Conservation (phyloP, 331 rosid genomes). For the Cydonia oblonga region DNA sequence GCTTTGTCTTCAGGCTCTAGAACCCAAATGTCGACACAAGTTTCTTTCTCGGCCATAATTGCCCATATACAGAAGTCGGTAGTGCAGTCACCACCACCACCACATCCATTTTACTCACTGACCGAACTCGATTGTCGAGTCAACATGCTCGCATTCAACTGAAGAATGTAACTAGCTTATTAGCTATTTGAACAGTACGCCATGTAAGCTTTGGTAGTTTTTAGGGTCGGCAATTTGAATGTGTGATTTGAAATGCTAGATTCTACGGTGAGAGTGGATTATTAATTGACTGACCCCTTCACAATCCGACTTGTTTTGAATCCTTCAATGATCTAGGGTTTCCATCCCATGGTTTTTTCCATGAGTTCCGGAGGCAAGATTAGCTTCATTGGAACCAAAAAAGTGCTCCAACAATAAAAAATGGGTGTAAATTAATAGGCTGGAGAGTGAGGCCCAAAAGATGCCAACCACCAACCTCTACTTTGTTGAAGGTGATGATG, state of each 20-base stretch:
- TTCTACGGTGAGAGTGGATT: background rate
- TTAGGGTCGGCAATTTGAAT: background rate
- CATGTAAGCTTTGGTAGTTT: no score
- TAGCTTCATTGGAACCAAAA: background rate
- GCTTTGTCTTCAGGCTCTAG: no score
- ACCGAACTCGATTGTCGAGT: no score
- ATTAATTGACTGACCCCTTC: background rate
- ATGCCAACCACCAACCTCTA: slow-evolving; percentile 2
- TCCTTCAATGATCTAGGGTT: background rate
- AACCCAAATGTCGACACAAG: no score
- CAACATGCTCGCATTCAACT: no score
- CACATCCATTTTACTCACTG: no score
- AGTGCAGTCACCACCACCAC: no score
- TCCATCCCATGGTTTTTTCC: background rate
- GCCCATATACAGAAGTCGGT: no score
- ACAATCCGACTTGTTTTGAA: background rate
- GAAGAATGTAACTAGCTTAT: no score
- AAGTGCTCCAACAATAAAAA: background rate
- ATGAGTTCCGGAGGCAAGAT: background rate
- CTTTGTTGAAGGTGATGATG: slow-evolving; percentile 6
- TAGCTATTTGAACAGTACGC: no score
- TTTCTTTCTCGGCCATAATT: no score
- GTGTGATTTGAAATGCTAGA: background rate
- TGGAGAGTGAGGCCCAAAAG: background rate
- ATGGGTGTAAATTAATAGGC: background rate